These are phyloP conservation scores for Capsicum baccatum DNA, from an alignment of 257 asterid genomes.

Conservation along the genomic window DNA sequence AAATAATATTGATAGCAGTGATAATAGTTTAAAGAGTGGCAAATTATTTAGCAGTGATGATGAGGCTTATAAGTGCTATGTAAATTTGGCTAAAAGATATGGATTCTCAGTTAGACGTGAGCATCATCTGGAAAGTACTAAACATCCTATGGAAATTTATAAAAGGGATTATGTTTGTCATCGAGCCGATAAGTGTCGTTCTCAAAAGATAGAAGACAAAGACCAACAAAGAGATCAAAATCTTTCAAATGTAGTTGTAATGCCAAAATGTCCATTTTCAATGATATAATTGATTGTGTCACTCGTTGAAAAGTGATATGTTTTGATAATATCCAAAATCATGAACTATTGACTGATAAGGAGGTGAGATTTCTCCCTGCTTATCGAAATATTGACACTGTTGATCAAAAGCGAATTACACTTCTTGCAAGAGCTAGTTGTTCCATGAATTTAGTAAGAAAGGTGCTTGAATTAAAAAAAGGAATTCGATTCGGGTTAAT, in stretches of 20 bases:
- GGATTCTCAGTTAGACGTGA: background rate
- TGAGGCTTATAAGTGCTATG: too few species aligned
- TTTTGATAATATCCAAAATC: background rate
- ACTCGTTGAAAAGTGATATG: background rate
- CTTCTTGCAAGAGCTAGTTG: too few species aligned
- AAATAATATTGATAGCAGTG: too few species aligned
- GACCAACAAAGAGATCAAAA: background rate
- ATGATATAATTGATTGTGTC: background rate
- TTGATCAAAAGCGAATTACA: too few species aligned
- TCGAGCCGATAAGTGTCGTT: background rate
- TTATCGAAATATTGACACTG: background rate
- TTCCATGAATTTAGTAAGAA: too few species aligned
- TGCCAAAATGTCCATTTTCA: background rate
- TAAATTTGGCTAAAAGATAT: too few species aligned
- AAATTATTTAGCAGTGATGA: too few species aligned
- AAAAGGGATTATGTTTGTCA: background rate
- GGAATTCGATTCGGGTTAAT: background rate
- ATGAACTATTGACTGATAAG: background rate
- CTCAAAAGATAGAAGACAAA: background rate
- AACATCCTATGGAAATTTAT: background rate
- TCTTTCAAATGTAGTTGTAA: background rate
- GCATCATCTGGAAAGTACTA: background rate
- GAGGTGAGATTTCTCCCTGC: background rate
- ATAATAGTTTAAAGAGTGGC: too few species aligned
- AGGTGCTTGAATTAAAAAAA: background rate